These are phyloP conservation scores for Ajuga chamaepitys DNA, from an alignment of 257 asterid species.

Conservation along the genomic window DNA sequence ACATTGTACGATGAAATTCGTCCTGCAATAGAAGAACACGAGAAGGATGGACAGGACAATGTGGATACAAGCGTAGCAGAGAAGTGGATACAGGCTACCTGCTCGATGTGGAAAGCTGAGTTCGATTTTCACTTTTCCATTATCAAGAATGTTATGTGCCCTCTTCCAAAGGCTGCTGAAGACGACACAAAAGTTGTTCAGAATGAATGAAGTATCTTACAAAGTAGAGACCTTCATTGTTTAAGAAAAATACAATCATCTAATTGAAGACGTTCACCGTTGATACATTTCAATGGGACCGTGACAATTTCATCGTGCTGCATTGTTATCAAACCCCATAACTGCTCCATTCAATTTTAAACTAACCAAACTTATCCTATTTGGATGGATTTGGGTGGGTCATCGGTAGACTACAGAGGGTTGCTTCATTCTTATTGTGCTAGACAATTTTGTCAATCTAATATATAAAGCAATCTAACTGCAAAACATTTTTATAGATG, in stretches of 20 bases:
- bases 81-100: constrained; percentile 86
- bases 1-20: constrained; percentile 77
- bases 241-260: neutral
- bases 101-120: constrained; percentile 66
- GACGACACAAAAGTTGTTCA: constrained; percentile 15
- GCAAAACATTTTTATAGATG: too few species aligned
- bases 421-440: too few species aligned
- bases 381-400: too few species aligned
- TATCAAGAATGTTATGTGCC: constrained; percentile 59
- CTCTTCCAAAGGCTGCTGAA: constrained; percentile 19
- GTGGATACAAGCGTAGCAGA: constrained; percentile 69
- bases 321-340: neutral
- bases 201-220: constrained; percentile 24
- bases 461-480: too few species aligned
- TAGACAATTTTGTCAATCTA: too few species aligned
- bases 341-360: too few species aligned
- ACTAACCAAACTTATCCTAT: too few species aligned
- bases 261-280: neutral
- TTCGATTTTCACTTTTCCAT: constrained; percentile 57
- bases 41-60: constrained; percentile 76
- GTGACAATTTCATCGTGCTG: neutral
- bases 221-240: neutral
- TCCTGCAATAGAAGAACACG: constrained; percentile 82
- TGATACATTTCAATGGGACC: neutral
- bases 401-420: too few species aligned